Evolutionary conservation across 768 basidiomycete species (phyloP), one percentile per base, ranked within the genome.

Genomic region (Leucosporidium yakuticum): DNA sequence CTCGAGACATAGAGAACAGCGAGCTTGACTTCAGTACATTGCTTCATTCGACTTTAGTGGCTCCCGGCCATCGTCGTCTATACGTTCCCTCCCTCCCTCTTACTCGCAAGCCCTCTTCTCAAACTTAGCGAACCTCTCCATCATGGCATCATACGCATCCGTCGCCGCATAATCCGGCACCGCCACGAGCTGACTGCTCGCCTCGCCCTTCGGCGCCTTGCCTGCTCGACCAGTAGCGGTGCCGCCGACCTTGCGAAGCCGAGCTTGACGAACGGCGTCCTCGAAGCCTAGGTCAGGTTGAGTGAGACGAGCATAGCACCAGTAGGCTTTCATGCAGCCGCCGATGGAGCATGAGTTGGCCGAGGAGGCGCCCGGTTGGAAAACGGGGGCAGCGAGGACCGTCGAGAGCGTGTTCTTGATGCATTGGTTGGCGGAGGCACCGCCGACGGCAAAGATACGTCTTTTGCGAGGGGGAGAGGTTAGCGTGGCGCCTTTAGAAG

Each of bases 361-460:
- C 6, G 64, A 36, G 62, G 58, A 74, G 39, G 76, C 76, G 11
- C 74, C 74, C 48, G 74, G 74, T 59, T 75, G 74, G 65, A 73
- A 75, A 11, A 79, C 71, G 9, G 74, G 73, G 1, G 74, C 73
- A 39, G 59, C 54, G 29, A 79, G 67, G 21, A 78, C 68, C 50
- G 76, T 75, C 9, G 78, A 71, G 60, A 77, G 72, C 12, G 77
- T 61, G 19, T 70, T 67, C 1, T 77, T 60, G 60, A 79, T 75
- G 15, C 74, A 76, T 15, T 58, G 44, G 54, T 79, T 79, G 0
- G 71, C 74, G 5, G 74, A 67, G 0, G 77, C 77, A 1, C 79
- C 79, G 14, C 79, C 79, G 1, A 78, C 77, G 9, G 78, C 79
- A 63, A 76, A 77, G n/a, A 79, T 74, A 36, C 74, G 53, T 2